Base-by-base conservation (phyloP, 441 rosid genomes). In the Mallotus japonicus region DNA sequence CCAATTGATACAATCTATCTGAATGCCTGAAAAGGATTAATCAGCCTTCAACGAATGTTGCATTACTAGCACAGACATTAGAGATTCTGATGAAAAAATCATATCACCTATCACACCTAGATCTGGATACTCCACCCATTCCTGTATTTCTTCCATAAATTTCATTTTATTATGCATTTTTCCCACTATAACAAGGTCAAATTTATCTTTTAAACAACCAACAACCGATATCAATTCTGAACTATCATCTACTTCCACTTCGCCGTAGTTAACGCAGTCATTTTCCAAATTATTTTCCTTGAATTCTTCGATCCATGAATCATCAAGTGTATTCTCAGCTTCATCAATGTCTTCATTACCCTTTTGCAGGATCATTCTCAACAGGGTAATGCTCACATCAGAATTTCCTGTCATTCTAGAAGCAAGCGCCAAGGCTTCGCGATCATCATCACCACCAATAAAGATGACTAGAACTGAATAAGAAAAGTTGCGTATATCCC, bases 91-190 rank as follows among this genome's bases (percentile, higher is more conserved):
- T 0, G 87, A 74, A 11, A 80, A 76, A 58, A 82, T 15, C n/a
- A 81, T 8, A 28, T 86, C 87, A 0, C 87, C 86, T 6, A 84
- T 64, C 0, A 76, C 79, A 17, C 89, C 86, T 5, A 86, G 76
- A 71, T 86, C 87, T 4, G 20, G 69, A 72, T 75, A 51, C 42
- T 84, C 86, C 2, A 58, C 34, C 86, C 85, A 86, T 5, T 59
- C 34, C 54, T 19, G 3, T 74, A 84, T 70, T 28, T 73, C 80
- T 50, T 70, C 42, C 16, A 67, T 71, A 3, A 78, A 61, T 17
- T 34, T 20, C 5, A 57, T n/a, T 10, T 53, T 53, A 0, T 5
- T 49, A 4, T 40, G 50, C 13, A 4, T 65, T 14, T 73, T 78
- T 8, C 86, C 87, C 2, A 82, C 78, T 32, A 86, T 61, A 0